phyloP scores from a whole-genome alignment of 2,329 filamentous ascomycete species.

The Sordariomycetes sp. region DNA sequence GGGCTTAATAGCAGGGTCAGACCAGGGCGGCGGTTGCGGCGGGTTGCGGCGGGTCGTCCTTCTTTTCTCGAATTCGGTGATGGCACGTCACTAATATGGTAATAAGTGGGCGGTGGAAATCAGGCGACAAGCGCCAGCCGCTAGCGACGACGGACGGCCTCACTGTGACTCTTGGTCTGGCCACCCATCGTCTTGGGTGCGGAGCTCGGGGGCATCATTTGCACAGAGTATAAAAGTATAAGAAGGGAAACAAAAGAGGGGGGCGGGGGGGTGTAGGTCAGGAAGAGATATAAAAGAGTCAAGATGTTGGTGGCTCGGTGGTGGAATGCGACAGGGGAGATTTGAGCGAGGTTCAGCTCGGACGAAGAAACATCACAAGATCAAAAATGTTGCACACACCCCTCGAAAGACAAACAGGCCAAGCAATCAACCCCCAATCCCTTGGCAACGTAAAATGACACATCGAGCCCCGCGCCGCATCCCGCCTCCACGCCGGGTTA shows the following conservation, averaged over 20 bases:
- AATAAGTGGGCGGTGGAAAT: neutral
- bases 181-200: neutral
- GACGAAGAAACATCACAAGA: neutral
- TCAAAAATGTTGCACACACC: neutral
- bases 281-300: too few species aligned
- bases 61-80: neutral
- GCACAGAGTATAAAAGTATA: too few species aligned
- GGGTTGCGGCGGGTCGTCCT: neutral
- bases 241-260: neutral
- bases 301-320: neutral
- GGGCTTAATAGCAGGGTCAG: neutral
- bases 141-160: neutral
- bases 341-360: neutral
- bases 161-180: neutral
- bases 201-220: neutral
- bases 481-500: neutral
- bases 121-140: neutral
- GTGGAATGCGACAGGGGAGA: neutral
- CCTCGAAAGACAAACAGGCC: neutral
- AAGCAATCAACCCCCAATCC: neutral
- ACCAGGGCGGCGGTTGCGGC: neutral
- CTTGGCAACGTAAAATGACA: neutral
- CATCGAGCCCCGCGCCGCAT: neutral
- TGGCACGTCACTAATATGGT: neutral
- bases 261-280: too few species aligned